Evolutionary conservation across 306 rosid species (phyloP).

Genomic region (Pyrus bretschneideri): DNA sequence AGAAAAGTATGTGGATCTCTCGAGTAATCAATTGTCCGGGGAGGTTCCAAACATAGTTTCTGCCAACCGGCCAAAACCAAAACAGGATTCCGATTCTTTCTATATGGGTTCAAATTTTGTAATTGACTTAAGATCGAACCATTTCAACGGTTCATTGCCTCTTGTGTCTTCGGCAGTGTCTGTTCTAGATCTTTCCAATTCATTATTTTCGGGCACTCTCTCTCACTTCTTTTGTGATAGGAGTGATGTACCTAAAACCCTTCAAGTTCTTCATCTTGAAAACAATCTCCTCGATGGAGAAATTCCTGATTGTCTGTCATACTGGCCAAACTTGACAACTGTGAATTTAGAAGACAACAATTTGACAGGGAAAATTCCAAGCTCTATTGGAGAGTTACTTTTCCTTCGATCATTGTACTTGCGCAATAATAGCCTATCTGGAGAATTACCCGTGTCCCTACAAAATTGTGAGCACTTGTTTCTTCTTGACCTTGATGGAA

Average conservation of each 20-base stretch:
- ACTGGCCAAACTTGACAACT: too few relatives aligned
- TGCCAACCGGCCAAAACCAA: background rate
- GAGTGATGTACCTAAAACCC: background rate
- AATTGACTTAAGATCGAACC: background rate
- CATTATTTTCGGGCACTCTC: background rate
- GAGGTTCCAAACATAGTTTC: conserved; percentile 1
- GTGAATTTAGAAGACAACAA: background rate
- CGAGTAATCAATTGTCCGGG: conserved; percentile 11
- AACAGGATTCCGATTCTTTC: too few relatives aligned
- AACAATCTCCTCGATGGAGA: too few relatives aligned
- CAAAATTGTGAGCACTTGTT: too few relatives aligned
- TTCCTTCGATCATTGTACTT: too few relatives aligned
- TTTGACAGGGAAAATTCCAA: background rate
- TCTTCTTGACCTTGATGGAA: background rate
- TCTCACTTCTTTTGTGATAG: background rate
- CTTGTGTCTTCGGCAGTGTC: background rate
- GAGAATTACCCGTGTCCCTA: too few relatives aligned
- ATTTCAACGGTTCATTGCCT: background rate
- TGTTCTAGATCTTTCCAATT: background rate
- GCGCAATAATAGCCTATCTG: too few relatives aligned
- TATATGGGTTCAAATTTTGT: fast-evolving
- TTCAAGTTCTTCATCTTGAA: background rate
- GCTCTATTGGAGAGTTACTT: background rate
- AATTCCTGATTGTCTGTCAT: too few relatives aligned
- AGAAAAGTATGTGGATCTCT: background rate